Evolutionary conservation across 352 stramenopile species (phyloP), one percentile per base, ranked within the genome.

Genomic region (Thalassiosira ordinaria): DNA sequence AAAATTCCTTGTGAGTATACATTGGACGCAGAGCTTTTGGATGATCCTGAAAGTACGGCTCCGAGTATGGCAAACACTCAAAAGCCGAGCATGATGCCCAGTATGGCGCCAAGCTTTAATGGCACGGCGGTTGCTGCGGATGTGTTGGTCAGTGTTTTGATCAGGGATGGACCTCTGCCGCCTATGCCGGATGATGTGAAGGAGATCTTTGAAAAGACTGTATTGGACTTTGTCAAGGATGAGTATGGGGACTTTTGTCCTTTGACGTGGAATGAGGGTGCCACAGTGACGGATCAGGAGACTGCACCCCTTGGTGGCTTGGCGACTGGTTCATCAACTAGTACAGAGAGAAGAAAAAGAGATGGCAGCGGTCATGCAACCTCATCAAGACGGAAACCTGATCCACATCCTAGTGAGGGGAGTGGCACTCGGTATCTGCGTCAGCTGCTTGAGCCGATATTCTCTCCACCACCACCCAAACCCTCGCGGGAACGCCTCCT

Each of bases 1-100:
- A 3, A 59, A 22, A 67, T 66, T n/a, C 66, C 66, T 7, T 75
- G 66, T 18, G 52, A 75, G 18, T 67, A 75, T 49, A 13, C 24
- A 20, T 13, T 20, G n/a, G 13, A 8, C 29, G 9, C n/a, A 2
- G 49, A 65, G 47, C n/a, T n/a, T n/a, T n/a, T n/a, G n/a, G n/a
- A n/a, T n/a, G n/a, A n/a, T n/a, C n/a, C n/a, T n/a, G n/a, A n/a
- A n/a, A n/a, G n/a, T n/a, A n/a, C n/a, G n/a, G n/a, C n/a, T n/a
- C 24, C 60, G 24, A 55, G 60, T 22, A 37, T 22, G 33, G 44
- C n/a, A n/a, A n/a, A n/a, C n/a, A n/a, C n/a, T n/a, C n/a, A n/a
- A n/a, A n/a, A n/a, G 27, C 27, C 27, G 55, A 47, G 18, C 29
- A 39, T 68, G 35, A 13, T 6, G 37, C 56, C 61, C 37, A 70